These are phyloP conservation scores for Penicillium silybi DNA, from an alignment of 495 filamentous ascomycete species.

Conservation along the genomic window DNA sequence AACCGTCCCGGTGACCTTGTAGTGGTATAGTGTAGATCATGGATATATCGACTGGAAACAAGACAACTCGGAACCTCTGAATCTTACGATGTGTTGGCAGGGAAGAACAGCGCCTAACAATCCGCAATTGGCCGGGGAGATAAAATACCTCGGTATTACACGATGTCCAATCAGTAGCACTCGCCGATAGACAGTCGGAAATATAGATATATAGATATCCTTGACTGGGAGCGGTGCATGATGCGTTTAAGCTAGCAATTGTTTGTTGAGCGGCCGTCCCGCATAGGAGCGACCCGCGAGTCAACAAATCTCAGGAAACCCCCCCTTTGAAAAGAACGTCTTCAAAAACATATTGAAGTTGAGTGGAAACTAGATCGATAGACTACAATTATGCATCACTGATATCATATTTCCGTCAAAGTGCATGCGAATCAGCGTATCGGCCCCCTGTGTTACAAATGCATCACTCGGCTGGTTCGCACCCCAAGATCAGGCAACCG, in stretches of 20 bases:
- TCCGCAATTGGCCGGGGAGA: neutral
- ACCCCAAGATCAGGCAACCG: neutral
- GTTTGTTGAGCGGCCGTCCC: neutral
- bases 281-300: neutral
- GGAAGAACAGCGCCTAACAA: neutral
- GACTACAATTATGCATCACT: neutral
- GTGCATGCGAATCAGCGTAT: neutral
- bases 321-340: neutral
- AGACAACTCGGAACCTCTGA: neutral
- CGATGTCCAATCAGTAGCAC: neutral
- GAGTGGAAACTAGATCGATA: neutral
- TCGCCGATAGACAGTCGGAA: neutral
- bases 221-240: neutral
- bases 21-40: neutral
- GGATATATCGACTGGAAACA: neutral
- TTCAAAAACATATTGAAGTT: neutral
- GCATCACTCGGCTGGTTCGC: neutral
- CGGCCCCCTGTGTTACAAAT: neutral
- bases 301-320: neutral
- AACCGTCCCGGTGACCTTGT: neutral
- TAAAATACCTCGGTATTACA: neutral
- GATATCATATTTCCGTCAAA: neutral
- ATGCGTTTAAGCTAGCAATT: neutral
- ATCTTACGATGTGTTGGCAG: neutral
- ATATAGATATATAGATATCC: neutral